These are phyloP conservation scores for Casuarina equisetifolia DNA, from an alignment of 306 rosid species.

Conservation along the genomic window DNA sequence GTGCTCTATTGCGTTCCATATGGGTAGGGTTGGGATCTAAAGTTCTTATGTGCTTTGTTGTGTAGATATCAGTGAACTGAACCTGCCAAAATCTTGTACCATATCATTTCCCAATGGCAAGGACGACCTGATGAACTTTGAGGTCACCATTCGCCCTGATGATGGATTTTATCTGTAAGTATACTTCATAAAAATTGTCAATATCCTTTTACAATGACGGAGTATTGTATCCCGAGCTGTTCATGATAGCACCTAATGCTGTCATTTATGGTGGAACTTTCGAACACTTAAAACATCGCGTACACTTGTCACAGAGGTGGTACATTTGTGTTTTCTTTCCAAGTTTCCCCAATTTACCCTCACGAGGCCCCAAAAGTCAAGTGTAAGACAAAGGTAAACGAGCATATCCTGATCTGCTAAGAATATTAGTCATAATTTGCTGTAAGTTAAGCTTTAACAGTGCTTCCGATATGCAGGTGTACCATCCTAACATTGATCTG, in stretches of 20 bases:
- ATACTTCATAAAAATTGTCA: background rate
- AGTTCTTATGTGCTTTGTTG: background rate
- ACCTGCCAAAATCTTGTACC: slow-evolving; percentile 50
- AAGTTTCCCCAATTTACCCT: slow-evolving; percentile 57
- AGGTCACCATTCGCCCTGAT: slow-evolving; percentile 57
- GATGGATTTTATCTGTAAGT: slow-evolving; percentile 62
- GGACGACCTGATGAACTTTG: slow-evolving; percentile 66
- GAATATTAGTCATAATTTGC: background rate
- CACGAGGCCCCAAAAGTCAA: slow-evolving; percentile 68
- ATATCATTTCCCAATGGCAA: slow-evolving; percentile 58
- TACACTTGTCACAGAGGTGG: slow-evolving; percentile 44
- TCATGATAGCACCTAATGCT: background rate
- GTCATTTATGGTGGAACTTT: background rate
- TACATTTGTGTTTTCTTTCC: slow-evolving; percentile 50
- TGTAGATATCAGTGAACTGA: slow-evolving; percentile 58
- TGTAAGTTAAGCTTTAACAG: background rate
- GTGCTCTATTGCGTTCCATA: background rate
- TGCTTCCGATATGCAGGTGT: slow-evolving; percentile 41
- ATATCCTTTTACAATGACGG: background rate
- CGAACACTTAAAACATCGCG: background rate
- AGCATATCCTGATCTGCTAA: background rate
- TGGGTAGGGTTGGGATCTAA: background rate
- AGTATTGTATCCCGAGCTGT: background rate
- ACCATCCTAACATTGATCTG: slow-evolving; percentile 70
- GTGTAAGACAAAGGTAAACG: slow-evolving; percentile 60